phyloP scores from a whole-genome alignment of 768 basidiomycete species.

The Russula abietina region DNA sequence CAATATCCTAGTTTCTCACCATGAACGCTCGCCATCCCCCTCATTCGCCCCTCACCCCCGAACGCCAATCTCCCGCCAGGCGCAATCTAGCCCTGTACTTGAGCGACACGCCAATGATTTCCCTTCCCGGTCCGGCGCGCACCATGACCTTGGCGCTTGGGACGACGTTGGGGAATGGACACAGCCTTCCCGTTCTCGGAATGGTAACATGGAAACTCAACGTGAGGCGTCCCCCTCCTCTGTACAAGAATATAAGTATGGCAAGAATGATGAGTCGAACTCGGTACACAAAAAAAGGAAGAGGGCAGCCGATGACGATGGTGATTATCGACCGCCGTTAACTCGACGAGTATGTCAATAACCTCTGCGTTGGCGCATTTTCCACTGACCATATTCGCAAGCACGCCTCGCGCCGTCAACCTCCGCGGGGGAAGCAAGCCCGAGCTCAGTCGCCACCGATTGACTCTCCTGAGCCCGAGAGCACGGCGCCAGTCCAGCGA shows the following conservation, averaged over 20 bases:
- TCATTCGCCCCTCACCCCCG: slow-evolving; percentile 19
- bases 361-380: slow-evolving; percentile 14
- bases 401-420: slow-evolving; percentile 30
- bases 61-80: slow-evolving; percentile 24
- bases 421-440: slow-evolving; percentile 36
- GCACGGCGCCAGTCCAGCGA: slow-evolving; percentile 30
- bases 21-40: slow-evolving; percentile 19
- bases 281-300: slow-evolving; percentile 44
- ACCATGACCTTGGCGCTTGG: slow-evolving; percentile 39
- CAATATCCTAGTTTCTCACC: slow-evolving; percentile 26
- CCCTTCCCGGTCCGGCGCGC: slow-evolving; percentile 36
- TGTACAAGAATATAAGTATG: slow-evolving; percentile 27
- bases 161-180: slow-evolving; percentile 36
- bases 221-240: slow-evolving; percentile 32
- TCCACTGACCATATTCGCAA: slow-evolving; percentile 15
- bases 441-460: slow-evolving; percentile 27
- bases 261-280: slow-evolving; percentile 19
- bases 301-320: slow-evolving; percentile 44
- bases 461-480: slow-evolving; percentile 29
- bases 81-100: slow-evolving; percentile 25
- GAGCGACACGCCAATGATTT: slow-evolving; percentile 34
- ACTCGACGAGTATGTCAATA: slow-evolving; percentile 50
- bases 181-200: slow-evolving; percentile 36
- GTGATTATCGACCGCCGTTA: slow-evolving; percentile 47
- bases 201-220: slow-evolving; percentile 34